Evolutionary conservation across 164 flowering plant species (phyloP).

Genomic region (Dillenia suffruticosa): DNA sequence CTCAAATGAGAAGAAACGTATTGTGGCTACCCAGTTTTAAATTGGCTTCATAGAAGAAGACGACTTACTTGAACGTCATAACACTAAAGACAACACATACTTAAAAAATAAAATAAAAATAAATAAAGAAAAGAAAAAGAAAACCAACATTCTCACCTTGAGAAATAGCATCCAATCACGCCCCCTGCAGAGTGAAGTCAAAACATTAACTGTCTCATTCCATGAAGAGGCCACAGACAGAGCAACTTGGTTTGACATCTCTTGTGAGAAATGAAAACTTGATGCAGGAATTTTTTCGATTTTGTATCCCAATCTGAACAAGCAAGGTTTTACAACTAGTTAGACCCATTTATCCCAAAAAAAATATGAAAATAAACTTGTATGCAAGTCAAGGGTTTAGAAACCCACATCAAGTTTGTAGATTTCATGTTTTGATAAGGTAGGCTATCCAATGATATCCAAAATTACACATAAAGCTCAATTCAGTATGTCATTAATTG

Average conservation of each 20-base stretch:
- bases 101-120: not conserved
- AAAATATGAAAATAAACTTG: no score
- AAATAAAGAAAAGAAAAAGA: not conserved
- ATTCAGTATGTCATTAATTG: no score
- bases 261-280: slow-evolving; percentile 61
- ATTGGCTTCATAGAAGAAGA: no score
- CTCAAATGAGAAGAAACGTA: no score
- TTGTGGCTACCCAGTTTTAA: no score
- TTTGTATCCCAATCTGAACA: slow-evolving; percentile 66
- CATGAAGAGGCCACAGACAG: slow-evolving; percentile 46
- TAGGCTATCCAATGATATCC: no score
- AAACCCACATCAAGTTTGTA: no score
- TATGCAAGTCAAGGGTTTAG: no score
- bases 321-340: slow-evolving; percentile 4
- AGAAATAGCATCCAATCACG: slow-evolving; percentile 63
- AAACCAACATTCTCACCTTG: slow-evolving; percentile 41
- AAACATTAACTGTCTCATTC: slow-evolving; percentile 46
- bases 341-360: no score
- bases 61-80: not conserved
- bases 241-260: slow-evolving; percentile 43
- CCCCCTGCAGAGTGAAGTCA: slow-evolving; percentile 71
- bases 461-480: no score
- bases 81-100: not conserved
- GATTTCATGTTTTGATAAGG: no score
- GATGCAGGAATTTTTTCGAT: slow-evolving; percentile 70